Evolutionary conservation across 2,329 filamentous ascomycete species (phyloP), one percentile per base, ranked within the genome.

Genomic region (Coccinonectria pachysandricola): DNA sequence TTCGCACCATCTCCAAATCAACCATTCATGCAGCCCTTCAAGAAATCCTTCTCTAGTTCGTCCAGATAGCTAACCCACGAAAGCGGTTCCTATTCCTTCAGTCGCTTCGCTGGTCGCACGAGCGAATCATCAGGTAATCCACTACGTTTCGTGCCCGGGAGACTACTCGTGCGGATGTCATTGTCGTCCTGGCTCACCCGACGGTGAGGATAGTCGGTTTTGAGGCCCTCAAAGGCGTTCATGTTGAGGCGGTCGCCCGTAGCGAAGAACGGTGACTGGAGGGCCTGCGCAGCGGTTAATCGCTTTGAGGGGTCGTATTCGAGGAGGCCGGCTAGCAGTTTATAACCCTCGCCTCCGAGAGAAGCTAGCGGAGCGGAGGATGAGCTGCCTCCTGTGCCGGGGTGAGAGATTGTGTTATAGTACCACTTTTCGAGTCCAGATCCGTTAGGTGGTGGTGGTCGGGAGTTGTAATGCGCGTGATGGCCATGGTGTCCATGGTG

Each of bases 141-240:
- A 38, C 80, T 88, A 33, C 87, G 66, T 60, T 96, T 96, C 0
- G 87, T 94, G 0, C 88, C 91, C 1, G 88, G 85, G 18, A 95
- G 56, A 52, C 85, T 93, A 21, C 79, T 78, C 1, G 83, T 87
- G n/a, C 84, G 68, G 30, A 96, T 95, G 54, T 96, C 91, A 44
- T 94, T 93, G 50, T 95, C 86, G 47, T 98, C 91, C 45, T 92
- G 79, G 43, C 81, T 94, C 20, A 98, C 87, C 24, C 88, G 73
- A 6, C 91, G 71, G 47, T 86, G 77, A 0, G 91, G 91, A 53
- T 98, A 98, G 46, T 91, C 84, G 36, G 75, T 75, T 55, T 85
- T 84, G 27, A 86, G 68, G 0, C 87, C 86, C 46, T 94, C 85
- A 42, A 98, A 98, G 49, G 86, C 95, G 49, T 93, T 91, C 19